Base-by-base conservation (phyloP, 2,329 filamentous ascomycete species). In the Arthrobotrys megalospora region DNA sequence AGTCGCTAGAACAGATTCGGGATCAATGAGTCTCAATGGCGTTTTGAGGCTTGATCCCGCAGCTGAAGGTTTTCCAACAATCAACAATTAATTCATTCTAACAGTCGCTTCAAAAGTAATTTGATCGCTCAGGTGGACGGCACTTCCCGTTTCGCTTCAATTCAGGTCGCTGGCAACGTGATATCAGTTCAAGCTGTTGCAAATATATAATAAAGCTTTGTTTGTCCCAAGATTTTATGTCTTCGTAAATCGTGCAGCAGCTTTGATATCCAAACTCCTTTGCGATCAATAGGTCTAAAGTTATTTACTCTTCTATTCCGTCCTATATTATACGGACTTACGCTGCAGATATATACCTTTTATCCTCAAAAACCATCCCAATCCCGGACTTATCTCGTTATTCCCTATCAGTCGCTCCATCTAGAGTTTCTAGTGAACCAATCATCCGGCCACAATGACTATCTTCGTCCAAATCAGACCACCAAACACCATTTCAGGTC, bases 401-500 rank as follows among this genome's bases (percentile, higher is more conserved):
- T 28, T 28, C 24, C 5, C 24, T 28, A 28, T 5, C 24, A 28
- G 5, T 5, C 5, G 5, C 2, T 28, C 2, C 24, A 28, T 28
- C 24, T 28, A 28, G 24, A 28, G 24, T 28, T 28, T 28, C 5
- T 5, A 28, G 5, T 2, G 2, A 32, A 16, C 34, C 6, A 3
- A 8, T 28, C 14, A n/a, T n/a, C n/a, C n/a, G n/a, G n/a, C 43
- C 58, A 52, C 14, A 48, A 76, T 76, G 71, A 45, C 64, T 11
- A 64, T 76, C 36, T 50, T 36, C 12, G 47, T 76, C 6, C 45
- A 69, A 55, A 69, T 76, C 38, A 62, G 21, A 38, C 71, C 71
- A 8, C 71, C 71, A 64, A 73, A 53, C 6, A 19, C 50, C 12
- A 52, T 43, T 12, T 24, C 34, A 2, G 21, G 52, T 11, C 6